A percentile compares a stretch with the other conserved stretches of the same genome.
Evolutionary conservation across 352 stramenopile genomes (phyloP).

Genomic region (Pythium biforme): DNA sequence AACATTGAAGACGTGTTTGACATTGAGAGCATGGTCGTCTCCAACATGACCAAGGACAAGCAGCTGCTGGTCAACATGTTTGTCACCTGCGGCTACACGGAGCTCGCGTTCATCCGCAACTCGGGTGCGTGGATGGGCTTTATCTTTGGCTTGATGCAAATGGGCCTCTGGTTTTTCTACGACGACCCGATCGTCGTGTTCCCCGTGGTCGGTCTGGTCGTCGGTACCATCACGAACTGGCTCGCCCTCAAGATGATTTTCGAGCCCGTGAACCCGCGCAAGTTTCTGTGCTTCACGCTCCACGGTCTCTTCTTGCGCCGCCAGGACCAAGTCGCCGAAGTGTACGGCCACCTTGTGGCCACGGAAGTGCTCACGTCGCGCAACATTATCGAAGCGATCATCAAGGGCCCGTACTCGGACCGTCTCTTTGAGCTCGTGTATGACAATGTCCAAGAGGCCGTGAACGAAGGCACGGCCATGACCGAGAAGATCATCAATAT

Average conservation of each 20-base stretch:
- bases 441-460: slow-evolving; percentile 83
- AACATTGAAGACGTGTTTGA: slow-evolving; percentile 96
- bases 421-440: slow-evolving; percentile 86
- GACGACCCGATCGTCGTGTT: slow-evolving; percentile 83
- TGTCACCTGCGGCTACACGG: slow-evolving; percentile 89
- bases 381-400: slow-evolving; percentile 88
- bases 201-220: slow-evolving; percentile 92
- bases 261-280: slow-evolving; percentile 84
- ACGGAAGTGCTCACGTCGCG: slow-evolving; percentile 84
- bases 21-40: slow-evolving; percentile 94
- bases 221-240: slow-evolving; percentile 97
- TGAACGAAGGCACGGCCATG: slow-evolving; percentile 71
- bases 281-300: slow-evolving; percentile 88
- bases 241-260: slow-evolving; percentile 94
- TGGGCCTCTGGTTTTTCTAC: slow-evolving; percentile 88
- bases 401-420: slow-evolving; percentile 87
- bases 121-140: slow-evolving; percentile 90
- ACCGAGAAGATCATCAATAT: slow-evolving; percentile 87
- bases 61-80: slow-evolving; percentile 96
- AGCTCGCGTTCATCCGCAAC: slow-evolving; percentile 91
- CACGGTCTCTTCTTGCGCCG: slow-evolving; percentile 95
- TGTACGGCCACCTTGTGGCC: slow-evolving; percentile 86
- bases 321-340: slow-evolving; percentile 88
- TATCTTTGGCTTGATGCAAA: slow-evolving; percentile 86
- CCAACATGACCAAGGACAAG: slow-evolving; percentile 94